Percentiles rank a stretch among this genome's conserved stretches.
These are phyloP conservation scores for Tetraselmis striata DNA, from an alignment of 139 green algal genomes.

Conservation along the genomic window DNA sequence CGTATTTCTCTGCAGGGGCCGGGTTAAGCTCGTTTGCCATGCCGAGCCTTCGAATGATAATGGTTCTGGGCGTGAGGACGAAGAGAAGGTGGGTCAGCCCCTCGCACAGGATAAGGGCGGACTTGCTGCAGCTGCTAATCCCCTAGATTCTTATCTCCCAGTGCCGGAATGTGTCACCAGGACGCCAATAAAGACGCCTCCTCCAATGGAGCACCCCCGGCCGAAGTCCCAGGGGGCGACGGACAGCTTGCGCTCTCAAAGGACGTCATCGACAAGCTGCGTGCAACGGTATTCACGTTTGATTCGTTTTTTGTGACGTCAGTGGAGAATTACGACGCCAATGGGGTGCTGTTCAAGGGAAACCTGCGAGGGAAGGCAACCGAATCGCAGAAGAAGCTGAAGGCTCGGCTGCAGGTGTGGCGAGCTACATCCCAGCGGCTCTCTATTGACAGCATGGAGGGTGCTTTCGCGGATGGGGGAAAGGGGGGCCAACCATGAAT, in stretches of 20 bases:
- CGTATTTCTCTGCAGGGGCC: too few species aligned
- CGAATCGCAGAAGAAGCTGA: conserved; percentile 48
- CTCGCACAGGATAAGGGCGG: too few species aligned
- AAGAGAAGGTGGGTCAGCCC: too few species aligned
- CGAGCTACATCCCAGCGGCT: background rate
- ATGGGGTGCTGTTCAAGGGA: conserved; percentile 78
- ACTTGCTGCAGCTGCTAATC: too few species aligned
- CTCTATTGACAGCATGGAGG: background rate
- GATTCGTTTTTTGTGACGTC: conserved; percentile 83
- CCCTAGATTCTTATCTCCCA: too few species aligned
- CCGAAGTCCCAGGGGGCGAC: too few species aligned
- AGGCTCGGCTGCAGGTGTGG: conserved; percentile 39
- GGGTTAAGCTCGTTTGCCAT: too few species aligned
- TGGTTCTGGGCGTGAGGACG: too few species aligned
- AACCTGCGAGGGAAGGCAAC: conserved; percentile 62
- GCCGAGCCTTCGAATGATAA: too few species aligned
- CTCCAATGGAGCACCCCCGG: too few species aligned
- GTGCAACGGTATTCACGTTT: conserved; percentile 71
- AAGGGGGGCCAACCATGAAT: conserved; percentile 1
- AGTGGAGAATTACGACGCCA: conserved; percentile 57
- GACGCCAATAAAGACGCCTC: too few species aligned
- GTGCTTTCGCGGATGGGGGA: background rate
- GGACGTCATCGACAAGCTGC: conserved; percentile 64
- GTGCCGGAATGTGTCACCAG: too few species aligned
- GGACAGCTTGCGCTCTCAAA: conserved; percentile 42